Base-by-base conservation (phyloP, 2,329 filamentous ascomycete genomes). In the Ophiocordyceps unilateralis region DNA sequence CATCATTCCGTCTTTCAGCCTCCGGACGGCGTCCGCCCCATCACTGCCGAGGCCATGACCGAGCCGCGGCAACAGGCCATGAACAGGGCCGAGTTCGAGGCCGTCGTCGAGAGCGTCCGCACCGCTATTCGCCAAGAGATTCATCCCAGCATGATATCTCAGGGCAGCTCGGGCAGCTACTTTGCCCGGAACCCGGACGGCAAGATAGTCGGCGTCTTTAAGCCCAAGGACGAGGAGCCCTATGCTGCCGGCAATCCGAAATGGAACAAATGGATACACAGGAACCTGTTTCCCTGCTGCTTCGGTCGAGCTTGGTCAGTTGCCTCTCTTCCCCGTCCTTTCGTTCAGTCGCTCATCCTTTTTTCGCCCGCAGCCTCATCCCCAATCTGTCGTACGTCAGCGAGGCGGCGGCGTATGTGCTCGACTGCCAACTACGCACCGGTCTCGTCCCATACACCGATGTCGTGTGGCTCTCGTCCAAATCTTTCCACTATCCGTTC, bases 231-330 rank as follows among this genome's bases (percentile, higher is more conserved):
- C 53, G 91, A 98, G 64, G 93, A 98, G 61, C 91, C 91, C 1
- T 98, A 95, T 57, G 91, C 91, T 1, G 91, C 85, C 26, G 83
- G 86, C 51, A 98, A 98, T 57, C 91, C 91, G 6, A 98, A 98
- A 60, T 96, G 89, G 89, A 96, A 93, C 53, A 98, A 98, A 64
- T 98, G 91, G 91, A 88, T 98, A 66, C 91, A 98, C 61, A 74
- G 91, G 49, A 98, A 98, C 59, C 59, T 98, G 49, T 96, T 98
- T 53, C 91, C 91, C 9, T 98, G 93, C 65, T 95, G 85, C 62
- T 98, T 98, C 55, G 91, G 91, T 17, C 73, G 91, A 55, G 88
- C 89, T 39, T 96, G 87, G 74, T 78, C 59, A 43, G 69, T 58
- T 28, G 8, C 9, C 4, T 17, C 11, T 20, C 11, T 21, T 22